phyloP scores from a whole-genome alignment of 2,329 filamentous ascomycete genomes.

The Basipetospora chlamydospora region DNA sequence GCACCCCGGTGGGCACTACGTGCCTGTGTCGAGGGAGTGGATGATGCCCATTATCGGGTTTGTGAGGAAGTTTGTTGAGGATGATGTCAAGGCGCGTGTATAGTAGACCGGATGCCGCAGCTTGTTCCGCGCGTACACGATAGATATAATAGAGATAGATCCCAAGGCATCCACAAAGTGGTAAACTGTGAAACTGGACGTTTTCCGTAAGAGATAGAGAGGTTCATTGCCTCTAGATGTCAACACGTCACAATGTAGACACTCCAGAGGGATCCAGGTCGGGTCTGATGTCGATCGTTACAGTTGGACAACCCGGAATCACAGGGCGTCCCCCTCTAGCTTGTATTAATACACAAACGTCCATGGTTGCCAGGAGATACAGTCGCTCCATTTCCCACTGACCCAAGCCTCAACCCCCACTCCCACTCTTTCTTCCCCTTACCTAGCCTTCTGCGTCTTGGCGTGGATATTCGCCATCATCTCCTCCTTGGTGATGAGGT shows the following conservation, averaged over 20 bases:
- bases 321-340: not conserved
- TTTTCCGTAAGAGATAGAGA: too few species aligned
- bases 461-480: conserved; percentile 98
- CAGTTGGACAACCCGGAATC: not conserved
- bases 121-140: too few species aligned
- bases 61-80: conserved; percentile 30
- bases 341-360: conserved; percentile 2
- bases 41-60: conserved; percentile 62
- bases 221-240: not conserved
- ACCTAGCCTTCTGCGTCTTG: conserved; percentile 17
- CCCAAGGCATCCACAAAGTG: not conserved
- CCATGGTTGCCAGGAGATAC: too few species aligned
- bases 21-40: conserved; percentile 73
- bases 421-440: too few species aligned
- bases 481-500: conserved; percentile 98
- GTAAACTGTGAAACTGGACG: too few species aligned
- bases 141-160: not conserved
- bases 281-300: not conserved
- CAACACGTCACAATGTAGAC: not conserved
- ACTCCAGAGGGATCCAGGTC: not conserved
- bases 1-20: conserved; percentile 82
- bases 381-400: too few species aligned
- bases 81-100: conserved; percentile 12
- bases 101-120: too few species aligned
- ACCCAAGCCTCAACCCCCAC: conserved; percentile 6